A percentile compares a stretch with the other conserved stretches of the same genome.
Conservation (phyloP, 805 yeast species). For the Yamadazyma kitorensis region DNA sequence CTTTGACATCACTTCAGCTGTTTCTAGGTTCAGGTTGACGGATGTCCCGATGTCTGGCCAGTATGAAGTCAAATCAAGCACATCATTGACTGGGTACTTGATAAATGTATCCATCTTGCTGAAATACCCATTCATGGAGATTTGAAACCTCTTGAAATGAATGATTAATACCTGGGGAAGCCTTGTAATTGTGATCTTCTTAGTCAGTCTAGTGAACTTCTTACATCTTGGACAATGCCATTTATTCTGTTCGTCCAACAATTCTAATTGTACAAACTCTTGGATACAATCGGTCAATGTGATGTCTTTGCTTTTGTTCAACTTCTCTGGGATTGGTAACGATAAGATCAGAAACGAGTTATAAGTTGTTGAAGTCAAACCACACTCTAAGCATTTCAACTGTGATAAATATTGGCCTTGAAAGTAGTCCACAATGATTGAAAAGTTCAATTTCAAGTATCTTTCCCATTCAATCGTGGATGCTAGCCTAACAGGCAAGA, state of each 20-base stretch:
- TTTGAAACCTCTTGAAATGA: conserved; percentile 78
- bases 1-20: conserved; percentile 23
- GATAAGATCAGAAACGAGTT: conserved; percentile 78
- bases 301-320: conserved; percentile 20
- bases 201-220: conserved; percentile 58
- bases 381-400: conserved; percentile 69
- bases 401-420: conserved; percentile 90
- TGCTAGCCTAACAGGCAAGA: conserved; percentile 71
- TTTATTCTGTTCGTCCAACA: conserved; percentile 71
- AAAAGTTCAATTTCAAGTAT: conserved; percentile 72
- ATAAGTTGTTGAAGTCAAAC: conserved; percentile 77
- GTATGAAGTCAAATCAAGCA: conserved; percentile 62
- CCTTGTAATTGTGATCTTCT: conserved; percentile 69
- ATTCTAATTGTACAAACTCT: conserved; percentile 72
- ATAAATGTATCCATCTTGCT: conserved; percentile 65
- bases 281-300: conserved; percentile 65
- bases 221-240: conserved; percentile 86
- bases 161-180: conserved; percentile 77
- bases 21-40: conserved; percentile 13
- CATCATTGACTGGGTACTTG: conserved; percentile 56
- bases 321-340: conserved; percentile 67
- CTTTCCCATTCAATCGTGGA: conserved; percentile 92
- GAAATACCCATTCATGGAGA: conserved; percentile 42
- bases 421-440: conserved; percentile 74
- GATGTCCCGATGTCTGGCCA: conserved; percentile 59